Evolutionary conservation across 140 eudicot genomes (phyloP), one percentile per base, ranked within the genome.

Genomic region (Anethum foeniculum): DNA sequence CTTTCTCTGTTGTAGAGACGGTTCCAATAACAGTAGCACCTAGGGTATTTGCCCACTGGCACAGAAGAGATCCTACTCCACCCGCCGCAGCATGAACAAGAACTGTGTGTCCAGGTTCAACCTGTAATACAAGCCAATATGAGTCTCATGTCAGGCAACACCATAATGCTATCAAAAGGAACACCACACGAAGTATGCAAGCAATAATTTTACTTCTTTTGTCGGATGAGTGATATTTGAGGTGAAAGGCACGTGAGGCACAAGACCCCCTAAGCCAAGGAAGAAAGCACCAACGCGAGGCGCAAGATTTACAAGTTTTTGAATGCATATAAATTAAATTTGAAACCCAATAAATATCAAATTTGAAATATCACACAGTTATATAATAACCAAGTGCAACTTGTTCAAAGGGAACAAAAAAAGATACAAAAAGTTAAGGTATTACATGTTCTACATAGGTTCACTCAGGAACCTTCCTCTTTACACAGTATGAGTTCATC

Each of bases 1-100:
- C 90, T 78, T 89, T 89, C 84, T 89, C 93, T 74, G 77, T 39
- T 16, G 93, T 89, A 49, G 93, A 89, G 80, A 89, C 93, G 30
- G 93, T 89, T 58, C 93, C 90, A 54, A 89, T 89, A 58, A 89
- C 90, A 32, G 85, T 87, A 65, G 93, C 93, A 44, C 93, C 93
- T 15, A 86, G 84, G 14, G 89, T 81, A 83, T 83, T 86, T 71
- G 89, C 90, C 93, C 93, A 89, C 76, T 89, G 93, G 85, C 93
- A 89, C 81, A 89, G 43, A 69, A 89, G 41, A 75, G 90, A 86
- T 25, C 92, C 92, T 54, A 83, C 87, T 60, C 92, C 92, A 36
- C 92, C 92, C 18, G 92, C 92, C 64, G 90, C 92, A 49, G 92
- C 92, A 79, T 89, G 92, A 79, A 89, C 85, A 79, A 89, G 90